phyloP scores from a whole-genome alignment of 495 filamentous ascomycete genomes.

The Neurospora sp. region DNA sequence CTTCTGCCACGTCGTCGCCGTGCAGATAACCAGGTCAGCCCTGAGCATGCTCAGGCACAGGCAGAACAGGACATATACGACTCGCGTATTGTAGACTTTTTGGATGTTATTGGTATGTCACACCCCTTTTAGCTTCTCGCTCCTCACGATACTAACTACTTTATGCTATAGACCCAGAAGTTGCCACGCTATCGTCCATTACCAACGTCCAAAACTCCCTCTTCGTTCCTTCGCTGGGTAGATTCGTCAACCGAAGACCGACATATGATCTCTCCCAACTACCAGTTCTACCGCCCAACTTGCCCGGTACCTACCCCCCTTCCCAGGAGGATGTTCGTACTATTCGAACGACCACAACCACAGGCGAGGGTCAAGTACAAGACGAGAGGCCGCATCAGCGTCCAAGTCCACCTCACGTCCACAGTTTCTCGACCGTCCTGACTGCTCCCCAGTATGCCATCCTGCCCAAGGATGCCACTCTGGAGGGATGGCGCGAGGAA shows the following conservation, averaged over 20 bases:
- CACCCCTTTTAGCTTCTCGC: background rate
- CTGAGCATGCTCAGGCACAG: constrained; percentile 9
- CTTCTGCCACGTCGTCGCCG: constrained; percentile 1
- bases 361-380: background rate
- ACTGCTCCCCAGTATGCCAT: constrained; percentile 44
- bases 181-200: constrained; percentile 60
- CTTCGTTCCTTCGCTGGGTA: constrained; percentile 61
- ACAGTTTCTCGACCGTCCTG: constrained; percentile 36
- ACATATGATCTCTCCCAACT: constrained; percentile 59
- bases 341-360: background rate
- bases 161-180: constrained; percentile 53
- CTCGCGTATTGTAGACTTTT: constrained; percentile 52
- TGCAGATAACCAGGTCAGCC: background rate
- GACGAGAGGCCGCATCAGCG: background rate
- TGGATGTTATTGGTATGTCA: constrained; percentile 60
- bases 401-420: constrained; percentile 7
- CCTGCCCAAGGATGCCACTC: constrained; percentile 50
- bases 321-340: constrained; percentile 10
- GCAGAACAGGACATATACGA: constrained; percentile 33
- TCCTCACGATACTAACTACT: background rate
- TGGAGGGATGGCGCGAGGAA: constrained; percentile 59
- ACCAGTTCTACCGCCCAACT: constrained; percentile 1
- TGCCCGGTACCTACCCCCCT: constrained; percentile 14
- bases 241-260: constrained; percentile 56
- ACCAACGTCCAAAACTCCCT: constrained; percentile 76